Base-by-base conservation (phyloP, 1,284 basidiomycete genomes). In the Cryptococcus depauperatus region DNA sequence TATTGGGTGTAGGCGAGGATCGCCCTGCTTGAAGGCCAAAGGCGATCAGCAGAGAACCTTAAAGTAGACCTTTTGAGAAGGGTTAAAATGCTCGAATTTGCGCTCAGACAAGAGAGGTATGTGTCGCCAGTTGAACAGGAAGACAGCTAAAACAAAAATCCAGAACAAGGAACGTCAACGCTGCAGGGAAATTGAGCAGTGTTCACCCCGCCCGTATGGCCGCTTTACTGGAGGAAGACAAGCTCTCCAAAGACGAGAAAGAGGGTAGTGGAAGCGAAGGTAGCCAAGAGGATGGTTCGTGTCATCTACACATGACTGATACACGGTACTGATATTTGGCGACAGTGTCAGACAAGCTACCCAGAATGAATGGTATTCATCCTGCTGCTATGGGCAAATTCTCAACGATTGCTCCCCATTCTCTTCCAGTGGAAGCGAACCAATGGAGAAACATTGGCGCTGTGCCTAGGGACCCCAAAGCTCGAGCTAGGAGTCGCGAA, bases 61-160 rank as follows among this genome's bases (percentile, higher is more conserved):
- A 91, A 96, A 71, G 81, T 93, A 44, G 93, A 97, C 71, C 77
- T 97, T 37, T 83, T 93, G 78, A 80, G 92, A 46, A 82, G 93
- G 46, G 95, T 97, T 60, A 96, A 95, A 79, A 96, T 99, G 93
- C 81, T 98, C 43, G 95, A 99, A 72, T 96, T 89, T 69, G 89
- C 89, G 32, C 75, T 93, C 44, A 81, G 90, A 40, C 84, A 93
- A 75, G 92, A 97, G 74, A 82, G n/a, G n/a, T n/a, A n/a, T n/a
- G n/a, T 91, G 87, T 90, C 58, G 80, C 63, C 27, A 38, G 51
- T 50, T 44, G 43, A 52, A 29, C 4, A 10, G n/a, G 32, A 10
- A 33, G 32, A 10, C 10, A 16, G 25, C 19, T 13, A 11, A n/a
- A 16, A 25, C 14, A n/a, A n/a, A n/a, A n/a, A n/a, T n/a, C n/a